Evolutionary conservation across 331 rosid species (phyloP).

Genomic region (Acacia pycnantha): DNA sequence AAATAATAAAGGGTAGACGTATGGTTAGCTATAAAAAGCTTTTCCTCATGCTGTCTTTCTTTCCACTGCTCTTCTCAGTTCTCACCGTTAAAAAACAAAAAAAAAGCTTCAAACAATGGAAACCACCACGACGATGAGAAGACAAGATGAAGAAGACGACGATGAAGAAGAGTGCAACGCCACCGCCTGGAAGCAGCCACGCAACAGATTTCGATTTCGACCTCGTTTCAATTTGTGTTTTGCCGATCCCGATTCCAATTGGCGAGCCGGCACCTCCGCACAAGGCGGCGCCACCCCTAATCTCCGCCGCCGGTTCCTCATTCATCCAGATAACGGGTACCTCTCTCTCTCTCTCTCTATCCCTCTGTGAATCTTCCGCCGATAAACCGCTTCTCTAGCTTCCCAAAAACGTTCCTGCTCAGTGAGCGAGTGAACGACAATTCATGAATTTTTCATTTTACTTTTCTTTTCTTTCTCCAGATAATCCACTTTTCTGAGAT

Average conservation of each 20-base stretch:
- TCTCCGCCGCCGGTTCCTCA: not conserved
- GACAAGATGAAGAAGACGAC: not conserved
- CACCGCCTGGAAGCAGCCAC: not conserved
- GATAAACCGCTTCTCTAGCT: not conserved
- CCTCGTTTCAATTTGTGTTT: not conserved
- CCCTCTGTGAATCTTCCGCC: not conserved
- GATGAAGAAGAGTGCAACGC: not conserved
- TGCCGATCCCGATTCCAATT: not conserved
- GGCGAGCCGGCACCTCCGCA: not conserved
- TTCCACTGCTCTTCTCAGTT: not conserved
- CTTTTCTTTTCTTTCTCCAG: not conserved
- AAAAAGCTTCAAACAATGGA: not conserved
- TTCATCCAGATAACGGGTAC: slow-evolving; percentile 12
- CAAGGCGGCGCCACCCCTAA: not conserved
- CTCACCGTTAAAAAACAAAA: not conserved
- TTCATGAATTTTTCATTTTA: not conserved
- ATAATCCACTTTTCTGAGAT: not conserved
- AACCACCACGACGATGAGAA: not conserved
- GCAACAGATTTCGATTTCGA: not conserved
- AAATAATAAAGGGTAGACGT: not conserved
- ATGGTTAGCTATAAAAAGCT: not conserved
- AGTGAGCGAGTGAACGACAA: not conserved
- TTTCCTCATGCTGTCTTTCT: not conserved
- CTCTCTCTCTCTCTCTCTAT: not conserved
- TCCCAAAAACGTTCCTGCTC: no score